These are phyloP conservation scores for Pseudogymnoascus verrucosus DNA, from an alignment of 2,329 filamentous ascomycete species.

Conservation along the genomic window DNA sequence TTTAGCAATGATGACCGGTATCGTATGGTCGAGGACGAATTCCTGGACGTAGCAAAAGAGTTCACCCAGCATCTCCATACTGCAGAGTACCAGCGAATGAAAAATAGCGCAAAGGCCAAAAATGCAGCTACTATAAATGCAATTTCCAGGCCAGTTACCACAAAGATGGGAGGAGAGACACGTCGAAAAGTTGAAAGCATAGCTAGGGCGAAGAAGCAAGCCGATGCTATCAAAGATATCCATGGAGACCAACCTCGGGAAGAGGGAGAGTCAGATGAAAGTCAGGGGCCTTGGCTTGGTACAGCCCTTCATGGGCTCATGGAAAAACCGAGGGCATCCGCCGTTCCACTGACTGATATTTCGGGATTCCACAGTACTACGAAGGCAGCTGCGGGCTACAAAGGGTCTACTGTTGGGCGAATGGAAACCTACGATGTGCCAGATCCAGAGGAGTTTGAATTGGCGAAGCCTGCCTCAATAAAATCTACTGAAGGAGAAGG, in stretches of 20 bases:
- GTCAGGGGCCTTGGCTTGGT: slow-evolving; percentile 29
- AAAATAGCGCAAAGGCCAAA: slow-evolving; percentile 44
- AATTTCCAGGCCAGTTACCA: slow-evolving; percentile 32
- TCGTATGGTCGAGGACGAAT: slow-evolving; percentile 80
- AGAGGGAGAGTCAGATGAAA: slow-evolving; percentile 23
- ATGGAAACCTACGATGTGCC: slow-evolving; percentile 22
- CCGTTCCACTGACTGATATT: neutral
- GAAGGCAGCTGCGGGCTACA: slow-evolving; percentile 10
- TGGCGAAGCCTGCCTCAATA: neutral
- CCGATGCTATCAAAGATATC: slow-evolving; percentile 22
- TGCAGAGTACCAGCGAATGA: slow-evolving; percentile 67
- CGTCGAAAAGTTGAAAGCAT: slow-evolving; percentile 28
- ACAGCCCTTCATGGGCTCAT: slow-evolving; percentile 37
- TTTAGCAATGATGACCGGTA: slow-evolving; percentile 62
- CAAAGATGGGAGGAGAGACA: slow-evolving; percentile 24
- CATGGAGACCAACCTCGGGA: slow-evolving; percentile 17
- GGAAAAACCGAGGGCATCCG: slow-evolving; percentile 29
- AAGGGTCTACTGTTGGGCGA: slow-evolving; percentile 14
- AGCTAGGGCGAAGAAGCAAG: slow-evolving; percentile 31
- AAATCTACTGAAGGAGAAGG: slow-evolving; percentile 3
- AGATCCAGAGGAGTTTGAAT: neutral
- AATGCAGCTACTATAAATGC: slow-evolving; percentile 40
- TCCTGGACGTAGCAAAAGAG: slow-evolving; percentile 55
- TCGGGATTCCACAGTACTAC: neutral
- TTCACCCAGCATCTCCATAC: slow-evolving; percentile 71